Base-by-base conservation (phyloP, 2,329 filamentous ascomycete genomes). In the Colletotrichum neosansevieriae region DNA sequence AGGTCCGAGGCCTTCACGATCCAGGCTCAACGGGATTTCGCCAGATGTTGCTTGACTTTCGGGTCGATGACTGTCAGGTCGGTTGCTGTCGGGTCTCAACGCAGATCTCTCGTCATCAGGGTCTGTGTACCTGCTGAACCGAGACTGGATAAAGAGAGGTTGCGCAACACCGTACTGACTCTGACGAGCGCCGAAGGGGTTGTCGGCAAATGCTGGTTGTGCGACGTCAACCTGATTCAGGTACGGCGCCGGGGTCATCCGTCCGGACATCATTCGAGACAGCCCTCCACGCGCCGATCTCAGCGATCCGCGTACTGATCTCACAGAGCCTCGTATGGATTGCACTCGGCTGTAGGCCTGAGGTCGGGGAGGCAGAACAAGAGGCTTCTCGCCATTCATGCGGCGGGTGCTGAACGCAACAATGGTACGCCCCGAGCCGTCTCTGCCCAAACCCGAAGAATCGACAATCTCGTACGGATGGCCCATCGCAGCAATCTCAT, bases 391-490 rank as follows among this genome's bases (percentile, higher is more conserved):
- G 24, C 42, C 47, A 6, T 56, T 56, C 47, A 60, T 54, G 17
- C 61, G 65, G 11, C 65, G 63, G 4, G 65, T 68, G 34, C 65
- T 68, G 32, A 68, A 68, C 0, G 65, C 65, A 0, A 68, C 65
- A 1, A 68, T 68, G n/a, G 65, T 68, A 4, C 65, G 65, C 1
- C 65, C 65, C 1, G 65, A 68, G 3, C 65, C 65, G 13, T 65
- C 65, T 5, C 61, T 29, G 7, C 65, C 65, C 3, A 68, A 34
- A 2, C 65, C 65, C 5, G 61, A 68, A 12, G 65, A 68, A 42
- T 68, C 65, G 12, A 68, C 65, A 9, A 68, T 54, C 11, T 68
- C 65, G 34, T 68, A 68, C 4, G 65, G 65, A 2, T 65, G 65
- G 15, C 65, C 65, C 11, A 68, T 15, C 4, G 60, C 65, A 2